phyloP scores from a whole-genome alignment of 129 eudicot genomes.

The Escallonia herrerae region DNA sequence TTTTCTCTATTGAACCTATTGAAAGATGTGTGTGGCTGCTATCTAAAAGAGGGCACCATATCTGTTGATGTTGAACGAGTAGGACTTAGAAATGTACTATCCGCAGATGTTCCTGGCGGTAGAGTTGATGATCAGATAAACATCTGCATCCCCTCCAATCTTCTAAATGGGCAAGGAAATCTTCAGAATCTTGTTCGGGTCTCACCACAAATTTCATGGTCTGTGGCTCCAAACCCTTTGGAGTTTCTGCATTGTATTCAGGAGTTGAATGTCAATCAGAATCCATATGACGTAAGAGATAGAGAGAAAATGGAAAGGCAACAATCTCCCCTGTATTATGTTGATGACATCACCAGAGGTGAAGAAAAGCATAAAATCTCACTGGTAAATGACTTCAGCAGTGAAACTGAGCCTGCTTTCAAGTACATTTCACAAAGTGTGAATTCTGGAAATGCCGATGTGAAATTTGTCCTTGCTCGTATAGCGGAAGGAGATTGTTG shows the following conservation, averaged over 20 bases:
- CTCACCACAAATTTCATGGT: conserved; percentile 25
- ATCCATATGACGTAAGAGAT: conserved; percentile 2
- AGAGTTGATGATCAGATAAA: conserved; percentile 6
- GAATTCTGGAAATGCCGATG: conserved; percentile 28
- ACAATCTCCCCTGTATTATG: conserved; percentile 1
- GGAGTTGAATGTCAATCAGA: not conserved
- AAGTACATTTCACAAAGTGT: conserved; percentile 36
- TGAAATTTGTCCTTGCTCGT: conserved; percentile 34
- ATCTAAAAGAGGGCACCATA: conserved; percentile 19
- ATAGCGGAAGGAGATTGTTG: conserved; percentile 46
- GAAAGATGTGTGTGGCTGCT: conserved; percentile 31
- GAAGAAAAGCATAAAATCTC: conserved; percentile 33
- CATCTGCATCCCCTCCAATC: conserved; percentile 1
- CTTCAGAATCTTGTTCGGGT: conserved; percentile 9
- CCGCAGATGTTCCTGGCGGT: conserved; percentile 5
- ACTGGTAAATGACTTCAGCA: conserved; percentile 37
- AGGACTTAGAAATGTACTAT: not conserved
- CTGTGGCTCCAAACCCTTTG: conserved; percentile 13
- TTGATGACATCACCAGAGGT: conserved; percentile 48
- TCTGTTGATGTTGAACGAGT: conserved; percentile 6
- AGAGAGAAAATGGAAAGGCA: not conserved
- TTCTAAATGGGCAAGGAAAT: conserved; percentile 6
- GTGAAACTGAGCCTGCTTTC: conserved; percentile 34
- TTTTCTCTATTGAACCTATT: conserved; percentile 25
- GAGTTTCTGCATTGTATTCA: conserved; percentile 8